These are phyloP conservation scores for Neospora caninum DNA, from an alignment of 169 alveolate species.

Conservation along the genomic window DNA sequence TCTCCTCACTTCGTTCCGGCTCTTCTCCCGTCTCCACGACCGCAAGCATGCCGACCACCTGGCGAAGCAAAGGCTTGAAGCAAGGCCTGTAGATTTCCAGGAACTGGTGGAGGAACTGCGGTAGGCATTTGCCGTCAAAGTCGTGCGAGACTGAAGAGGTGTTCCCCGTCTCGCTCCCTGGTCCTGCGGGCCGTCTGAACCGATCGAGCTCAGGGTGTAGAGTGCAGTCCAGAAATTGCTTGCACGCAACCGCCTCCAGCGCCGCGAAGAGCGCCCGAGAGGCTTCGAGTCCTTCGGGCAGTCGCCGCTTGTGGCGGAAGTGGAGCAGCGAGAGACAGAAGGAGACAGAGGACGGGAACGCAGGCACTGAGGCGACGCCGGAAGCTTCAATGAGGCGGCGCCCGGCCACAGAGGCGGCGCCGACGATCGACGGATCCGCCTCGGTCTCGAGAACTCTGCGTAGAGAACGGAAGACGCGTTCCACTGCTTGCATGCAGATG, in stretches of 20 bases:
- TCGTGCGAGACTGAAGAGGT: not conserved
- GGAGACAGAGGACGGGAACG: not conserved
- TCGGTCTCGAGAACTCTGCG: not conserved
- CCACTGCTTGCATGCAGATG: not conserved
- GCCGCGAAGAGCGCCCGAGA: constrained; percentile 3
- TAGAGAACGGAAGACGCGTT: not conserved
- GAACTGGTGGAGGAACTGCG: not conserved
- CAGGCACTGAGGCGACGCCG: not conserved
- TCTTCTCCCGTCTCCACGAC: constrained; percentile 21
- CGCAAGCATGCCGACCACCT: not conserved
- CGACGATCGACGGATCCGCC: not conserved
- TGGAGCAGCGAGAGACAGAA: constrained; percentile 28
- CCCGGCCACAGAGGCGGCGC: constrained; percentile 10
- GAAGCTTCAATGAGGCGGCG: not conserved
- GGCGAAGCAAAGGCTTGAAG: constrained; percentile 8
- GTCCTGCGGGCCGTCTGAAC: not conserved
- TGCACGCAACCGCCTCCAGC: not conserved
- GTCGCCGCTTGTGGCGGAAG: constrained; percentile 10
- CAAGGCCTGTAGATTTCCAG: not conserved
- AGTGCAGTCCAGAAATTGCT: not conserved
- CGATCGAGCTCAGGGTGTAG: not conserved
- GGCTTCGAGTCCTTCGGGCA: not conserved
- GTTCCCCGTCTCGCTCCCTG: not conserved
- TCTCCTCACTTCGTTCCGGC: not conserved
- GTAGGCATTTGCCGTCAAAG: constrained; percentile 3